Evolutionary conservation across 768 basidiomycete species (phyloP).

Genomic region (Cytidiella melzeri): DNA sequence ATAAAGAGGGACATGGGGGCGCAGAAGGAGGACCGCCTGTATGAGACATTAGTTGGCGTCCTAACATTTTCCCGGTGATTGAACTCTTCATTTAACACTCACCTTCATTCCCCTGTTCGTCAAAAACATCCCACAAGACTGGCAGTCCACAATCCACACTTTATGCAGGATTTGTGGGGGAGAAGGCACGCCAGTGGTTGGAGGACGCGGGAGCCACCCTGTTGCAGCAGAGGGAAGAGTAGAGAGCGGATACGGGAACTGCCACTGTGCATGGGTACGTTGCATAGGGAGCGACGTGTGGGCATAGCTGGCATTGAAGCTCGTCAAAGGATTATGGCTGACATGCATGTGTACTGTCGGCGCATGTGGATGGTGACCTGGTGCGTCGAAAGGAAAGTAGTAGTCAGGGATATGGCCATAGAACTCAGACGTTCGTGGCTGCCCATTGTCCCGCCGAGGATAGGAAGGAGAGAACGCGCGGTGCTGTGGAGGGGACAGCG

Average conservation of each 20-base stretch:
- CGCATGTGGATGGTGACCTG: not conserved
- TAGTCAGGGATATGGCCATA: not conserved
- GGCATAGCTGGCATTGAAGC: not conserved
- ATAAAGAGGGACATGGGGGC: constrained; percentile 75
- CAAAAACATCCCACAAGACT: constrained; percentile 63
- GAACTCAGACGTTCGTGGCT: not conserved
- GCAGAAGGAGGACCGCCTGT: constrained; percentile 78
- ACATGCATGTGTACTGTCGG: not conserved
- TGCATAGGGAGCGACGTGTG: constrained; percentile 1
- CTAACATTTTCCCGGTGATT: not conserved
- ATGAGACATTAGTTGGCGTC: constrained; percentile 4
- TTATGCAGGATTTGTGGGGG: constrained; percentile 45
- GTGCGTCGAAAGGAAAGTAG: constrained; percentile 5
- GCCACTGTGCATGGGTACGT: not conserved
- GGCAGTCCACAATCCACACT: constrained; percentile 80
- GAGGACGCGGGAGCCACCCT: constrained; percentile 10
- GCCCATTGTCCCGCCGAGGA: not conserved
- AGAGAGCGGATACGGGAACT: not conserved
- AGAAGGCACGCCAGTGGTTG: constrained; percentile 1
- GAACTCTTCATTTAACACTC: constrained; percentile 16
- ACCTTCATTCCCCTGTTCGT: constrained; percentile 87
- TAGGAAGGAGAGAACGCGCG: not conserved
- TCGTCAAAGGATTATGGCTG: constrained; percentile 3
- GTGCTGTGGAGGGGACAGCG: constrained; percentile 6
- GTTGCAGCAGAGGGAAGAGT: not conserved